Percentiles rank a stretch among this genome's conserved stretches.
phyloP scores from a whole-genome alignment of 2,329 filamentous ascomycete species.

The Aquanectria penicillioides region DNA sequence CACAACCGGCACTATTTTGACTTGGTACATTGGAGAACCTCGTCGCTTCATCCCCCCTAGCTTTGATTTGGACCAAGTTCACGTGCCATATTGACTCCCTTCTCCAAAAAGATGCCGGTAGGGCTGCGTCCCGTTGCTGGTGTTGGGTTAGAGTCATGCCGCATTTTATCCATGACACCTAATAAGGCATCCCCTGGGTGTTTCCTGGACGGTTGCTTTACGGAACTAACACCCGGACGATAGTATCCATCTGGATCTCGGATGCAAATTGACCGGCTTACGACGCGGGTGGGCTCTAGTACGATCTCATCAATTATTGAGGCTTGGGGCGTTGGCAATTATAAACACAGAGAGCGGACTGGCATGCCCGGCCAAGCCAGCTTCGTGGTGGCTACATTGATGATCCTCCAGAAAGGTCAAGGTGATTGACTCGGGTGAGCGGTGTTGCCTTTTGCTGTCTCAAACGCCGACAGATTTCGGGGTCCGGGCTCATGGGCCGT shows the following conservation, averaged over 20 bases:
- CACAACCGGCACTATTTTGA: constrained; percentile 5
- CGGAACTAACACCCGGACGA: too few species aligned
- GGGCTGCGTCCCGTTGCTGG: neutral
- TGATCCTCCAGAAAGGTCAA: neutral
- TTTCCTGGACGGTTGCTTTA: neutral
- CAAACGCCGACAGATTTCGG: constrained; percentile 9
- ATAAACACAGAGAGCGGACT: too few species aligned
- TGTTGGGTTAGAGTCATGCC: neutral
- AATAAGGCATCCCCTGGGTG: neutral
- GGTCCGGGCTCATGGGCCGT: neutral
- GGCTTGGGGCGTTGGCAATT: neutral
- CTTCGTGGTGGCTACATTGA: too few species aligned
- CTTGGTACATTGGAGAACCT: constrained; percentile 4
- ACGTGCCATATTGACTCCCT: neutral
- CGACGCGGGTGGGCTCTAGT: neutral
- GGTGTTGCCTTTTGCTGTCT: constrained; percentile 2
- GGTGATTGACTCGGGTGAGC: neutral
- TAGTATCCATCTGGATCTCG: too few species aligned
- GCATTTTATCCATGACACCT: neutral
- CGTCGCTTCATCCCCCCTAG: neutral
- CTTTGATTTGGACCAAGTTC: constrained; percentile 2
- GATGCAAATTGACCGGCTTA: neutral
- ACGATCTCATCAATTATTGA: neutral
- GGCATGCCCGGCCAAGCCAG: too few species aligned
- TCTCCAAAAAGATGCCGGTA: neutral